These are phyloP conservation scores for Penicillium malachiteum DNA, from an alignment of 495 filamentous ascomycete species.

Conservation along the genomic window DNA sequence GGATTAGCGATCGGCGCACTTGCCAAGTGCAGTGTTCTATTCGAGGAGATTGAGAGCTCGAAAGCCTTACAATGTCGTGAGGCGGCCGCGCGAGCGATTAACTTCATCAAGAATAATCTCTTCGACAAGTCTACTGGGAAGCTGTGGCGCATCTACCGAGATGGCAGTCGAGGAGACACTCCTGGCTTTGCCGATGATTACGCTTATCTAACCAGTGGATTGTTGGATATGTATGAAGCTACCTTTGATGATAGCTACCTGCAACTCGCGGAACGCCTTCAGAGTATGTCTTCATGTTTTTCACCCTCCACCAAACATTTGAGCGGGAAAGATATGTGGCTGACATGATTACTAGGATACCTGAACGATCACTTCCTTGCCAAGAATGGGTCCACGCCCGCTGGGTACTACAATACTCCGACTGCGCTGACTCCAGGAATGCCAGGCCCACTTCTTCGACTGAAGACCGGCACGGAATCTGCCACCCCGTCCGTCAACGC, in stretches of 20 bases:
- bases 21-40: constrained; percentile 66
- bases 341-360: constrained; percentile 47
- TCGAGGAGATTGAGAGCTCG: constrained; percentile 58
- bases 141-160: constrained; percentile 74
- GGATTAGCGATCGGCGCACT: constrained; percentile 86
- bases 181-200: constrained; percentile 93
- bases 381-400: constrained; percentile 36
- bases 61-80: constrained; percentile 58
- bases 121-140: constrained; percentile 62
- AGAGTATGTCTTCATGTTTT: constrained; percentile 50
- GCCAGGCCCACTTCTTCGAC: constrained; percentile 74
- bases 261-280: constrained; percentile 78
- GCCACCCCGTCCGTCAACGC: constrained; percentile 88
- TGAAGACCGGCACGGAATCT: constrained; percentile 93
- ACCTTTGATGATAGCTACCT: constrained; percentile 81
- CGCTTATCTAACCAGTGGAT: constrained; percentile 80
- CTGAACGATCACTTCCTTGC: constrained; percentile 73
- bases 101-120: constrained; percentile 76
- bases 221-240: constrained; percentile 85
- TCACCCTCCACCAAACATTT: background rate
- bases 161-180: constrained; percentile 64
- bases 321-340: background rate
- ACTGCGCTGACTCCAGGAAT: constrained; percentile 61
- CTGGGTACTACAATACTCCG: constrained; percentile 87
- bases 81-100: constrained; percentile 66